A percentile compares a stretch with the other conserved stretches of the same genome.
phyloP scores from a whole-genome alignment of 805 yeast species.

The Isabelozyma pseudorhagii region DNA sequence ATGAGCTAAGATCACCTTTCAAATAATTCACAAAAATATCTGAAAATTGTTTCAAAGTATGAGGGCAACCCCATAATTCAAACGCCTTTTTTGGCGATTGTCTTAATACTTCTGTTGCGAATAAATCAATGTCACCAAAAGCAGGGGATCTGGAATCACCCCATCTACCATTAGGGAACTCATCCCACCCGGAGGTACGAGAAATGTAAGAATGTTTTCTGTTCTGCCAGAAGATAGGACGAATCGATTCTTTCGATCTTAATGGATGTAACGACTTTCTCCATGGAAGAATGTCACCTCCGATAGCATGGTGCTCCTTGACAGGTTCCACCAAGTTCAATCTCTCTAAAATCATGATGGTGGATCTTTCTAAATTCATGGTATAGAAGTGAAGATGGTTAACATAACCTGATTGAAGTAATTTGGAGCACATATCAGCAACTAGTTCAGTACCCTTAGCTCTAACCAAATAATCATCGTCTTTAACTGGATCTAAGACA shows the following conservation, averaged over 20 bases:
- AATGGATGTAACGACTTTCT: conserved; percentile 81
- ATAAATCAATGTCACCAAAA: conserved; percentile 82
- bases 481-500: conserved; percentile 75
- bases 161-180: conserved; percentile 98
- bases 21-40: conserved; percentile 66
- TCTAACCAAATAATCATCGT: conserved; percentile 86
- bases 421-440: conserved; percentile 74
- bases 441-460: conserved; percentile 80
- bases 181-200: conserved; percentile 94
- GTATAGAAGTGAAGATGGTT: conserved; percentile 94
- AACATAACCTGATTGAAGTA: conserved; percentile 68
- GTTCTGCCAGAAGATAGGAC: conserved; percentile 96
- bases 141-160: conserved; percentile 98
- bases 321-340: conserved; percentile 54
- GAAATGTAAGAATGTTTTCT: conserved; percentile 86
- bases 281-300: conserved; percentile 68
- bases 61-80: conserved; percentile 88
- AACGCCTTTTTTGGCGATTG: conserved; percentile 78
- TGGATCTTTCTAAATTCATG: conserved; percentile 92
- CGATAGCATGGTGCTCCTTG: conserved; percentile 36
- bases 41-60: conserved; percentile 54
- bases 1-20: conserved; percentile 62
- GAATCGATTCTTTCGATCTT: conserved; percentile 74
- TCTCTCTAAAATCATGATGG: conserved; percentile 80
- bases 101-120: conserved; percentile 75